Evolutionary conservation across 305 asterid genomes (phyloP), one percentile per base, ranked within the genome.

Genomic region (Fraxinus greggii): DNA sequence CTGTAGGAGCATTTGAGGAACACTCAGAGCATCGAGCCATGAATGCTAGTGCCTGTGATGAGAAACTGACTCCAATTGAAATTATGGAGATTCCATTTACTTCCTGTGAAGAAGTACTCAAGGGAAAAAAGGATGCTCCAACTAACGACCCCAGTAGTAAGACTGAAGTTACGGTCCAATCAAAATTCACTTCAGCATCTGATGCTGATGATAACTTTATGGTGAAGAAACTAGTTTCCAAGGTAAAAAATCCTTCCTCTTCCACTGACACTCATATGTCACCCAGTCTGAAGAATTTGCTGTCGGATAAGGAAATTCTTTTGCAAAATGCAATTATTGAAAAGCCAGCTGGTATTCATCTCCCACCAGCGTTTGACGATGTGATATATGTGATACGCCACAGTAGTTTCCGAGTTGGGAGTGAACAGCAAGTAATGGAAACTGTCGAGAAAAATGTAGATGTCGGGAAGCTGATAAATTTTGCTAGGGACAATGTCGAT

Each of bases 371-470:
- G 61, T 88, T 87, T 56, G 93, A 84, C 76, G 97, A 92, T 79
- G 88, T 90, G 86, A 91, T 92, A 72, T 97, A 89, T 24, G 97
- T 89, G 80, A 86, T 92, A 61, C 87, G 90, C 1, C 94, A 89
- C 84, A 92, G 97, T 83, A 91, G 94, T 80, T 88, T 88, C 85
- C 93, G 88, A 67, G 90, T 92, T 26, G 90, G 90, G 32, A 74
- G 79, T 23, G 92, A 91, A 81, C 92, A 86, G 74, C 91, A 88
- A 5, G 84, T 86, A 21, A 74, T 81, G n/a, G 94, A 88, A 78
- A 84, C 87, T 51, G 72, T 74, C 80, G 95, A 88, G 65, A 90
- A 82, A 78, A 84, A 84, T 59, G 35, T 77, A 82, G 86, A 89
- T 63, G 88, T 83, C 19, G 91, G 88, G 54, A 92, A 90, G 81